These are phyloP conservation scores for Ophiostoma perfectum DNA, from an alignment of 2,329 filamentous ascomycete species.

Conservation along the genomic window DNA sequence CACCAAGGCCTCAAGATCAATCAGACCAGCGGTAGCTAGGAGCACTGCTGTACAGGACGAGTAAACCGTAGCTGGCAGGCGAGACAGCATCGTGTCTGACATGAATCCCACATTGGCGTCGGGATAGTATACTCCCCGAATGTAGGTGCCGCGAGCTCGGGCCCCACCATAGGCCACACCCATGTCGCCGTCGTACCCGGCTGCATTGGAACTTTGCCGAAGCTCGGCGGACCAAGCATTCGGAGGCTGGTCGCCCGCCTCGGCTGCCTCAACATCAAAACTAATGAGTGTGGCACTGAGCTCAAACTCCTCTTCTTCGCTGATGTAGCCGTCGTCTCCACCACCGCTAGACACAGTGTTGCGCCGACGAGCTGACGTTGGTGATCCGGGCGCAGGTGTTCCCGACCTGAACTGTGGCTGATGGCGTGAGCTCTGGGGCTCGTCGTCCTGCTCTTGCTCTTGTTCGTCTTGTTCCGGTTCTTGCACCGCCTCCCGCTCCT, in stretches of 20 bases:
- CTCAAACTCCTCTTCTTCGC: slow-evolving; percentile 49
- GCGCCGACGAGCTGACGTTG: slow-evolving; percentile 25
- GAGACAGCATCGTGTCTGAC: slow-evolving; percentile 44
- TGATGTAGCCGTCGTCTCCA: slow-evolving; percentile 47
- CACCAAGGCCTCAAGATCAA: slow-evolving; percentile 44
- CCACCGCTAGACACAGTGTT: slow-evolving; percentile 40
- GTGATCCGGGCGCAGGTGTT: slow-evolving; percentile 14
- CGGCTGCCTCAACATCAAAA: slow-evolving; percentile 56
- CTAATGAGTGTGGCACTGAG: slow-evolving; percentile 54
- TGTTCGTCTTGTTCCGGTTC: background rate
- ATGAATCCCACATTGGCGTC: slow-evolving; percentile 28
- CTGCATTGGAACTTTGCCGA: slow-evolving; percentile 40
- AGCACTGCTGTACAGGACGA: slow-evolving; percentile 44
- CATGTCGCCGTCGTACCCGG: slow-evolving; percentile 11
- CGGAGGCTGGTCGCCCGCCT: slow-evolving; percentile 46
- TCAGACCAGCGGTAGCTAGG: slow-evolving; percentile 39
- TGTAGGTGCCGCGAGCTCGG: slow-evolving; percentile 16
- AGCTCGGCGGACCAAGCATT: slow-evolving; percentile 56
- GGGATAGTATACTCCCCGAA: slow-evolving; percentile 18
- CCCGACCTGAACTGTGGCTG: background rate
- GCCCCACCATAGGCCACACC: background rate
- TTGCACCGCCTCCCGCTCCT: background rate
- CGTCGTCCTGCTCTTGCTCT: background rate
- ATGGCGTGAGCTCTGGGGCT: background rate
- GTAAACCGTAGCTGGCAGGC: slow-evolving; percentile 45